Base-by-base conservation (phyloP, 2,329 filamentous ascomycete genomes). In the Apiospora marii region DNA sequence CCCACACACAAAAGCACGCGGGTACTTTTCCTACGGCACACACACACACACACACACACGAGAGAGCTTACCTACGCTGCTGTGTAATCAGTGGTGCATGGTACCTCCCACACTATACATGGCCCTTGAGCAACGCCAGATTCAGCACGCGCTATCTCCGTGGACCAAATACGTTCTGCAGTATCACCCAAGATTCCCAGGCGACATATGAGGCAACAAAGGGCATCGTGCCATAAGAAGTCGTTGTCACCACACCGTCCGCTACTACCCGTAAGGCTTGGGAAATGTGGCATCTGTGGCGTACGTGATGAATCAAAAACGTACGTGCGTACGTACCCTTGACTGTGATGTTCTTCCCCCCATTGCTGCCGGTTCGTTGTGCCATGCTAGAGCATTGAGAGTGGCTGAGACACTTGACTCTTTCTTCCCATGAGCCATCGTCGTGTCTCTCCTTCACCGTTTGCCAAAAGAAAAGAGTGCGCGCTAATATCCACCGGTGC, bases 101-200 rank as follows among this genome's bases (percentile, higher is more conserved):
- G 19, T 51, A 19, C 48, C 37, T 70, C 67, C 30, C 68, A 70
- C 48, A 19, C 67, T 14, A 46, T 68, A 43, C 34, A 46, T 43
- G 19, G 30, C 41, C n/a, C 44, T 68, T 67, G 61, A 43, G 53
- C n/a, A 46, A 48, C 69, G 46, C 24, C 44, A 61, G 64, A 49
- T 69, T 53, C 67, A 72, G 53, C 72, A 67, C 58, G 58, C 67
- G 70, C 68, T 68, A 70, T 70, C 53, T 73, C 70, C 68, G 46
- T 73, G 70, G 72, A 71, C 53, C n/a, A 68, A 73, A 73, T 73
- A 73, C 72, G 72, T 71, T 41, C 51, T 49, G 67, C 37, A 8
- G 27, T 30, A 68, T 68, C 68, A 73, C 70, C 46, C 67, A 67
- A 64, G 34, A n/a, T 70, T 49, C 10, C 30, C 53, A 61, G 53